Evolutionary conservation across 73 alveolate species (phyloP).

Genomic region (Paramecium sexaurelia): DNA sequence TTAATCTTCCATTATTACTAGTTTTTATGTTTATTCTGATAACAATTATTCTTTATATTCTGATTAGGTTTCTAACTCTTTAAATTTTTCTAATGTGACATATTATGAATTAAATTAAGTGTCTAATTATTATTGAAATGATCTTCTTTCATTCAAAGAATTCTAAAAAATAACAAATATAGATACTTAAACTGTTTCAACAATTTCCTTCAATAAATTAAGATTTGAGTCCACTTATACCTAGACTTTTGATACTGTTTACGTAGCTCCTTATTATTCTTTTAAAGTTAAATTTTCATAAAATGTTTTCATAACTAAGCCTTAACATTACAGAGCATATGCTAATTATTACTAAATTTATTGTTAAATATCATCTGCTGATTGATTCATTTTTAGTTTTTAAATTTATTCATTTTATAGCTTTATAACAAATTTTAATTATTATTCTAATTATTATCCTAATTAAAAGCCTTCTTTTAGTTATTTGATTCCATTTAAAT

Average conservation of each 20-base stretch:
- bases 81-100: conserved; percentile 15
- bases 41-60: conserved; percentile 18
- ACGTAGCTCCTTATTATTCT: not conserved
- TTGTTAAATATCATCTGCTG: not conserved
- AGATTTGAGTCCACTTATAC: not conserved
- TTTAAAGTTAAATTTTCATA: not conserved
- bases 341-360: conserved; percentile 3
- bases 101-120: not conserved
- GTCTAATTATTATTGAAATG: not conserved
- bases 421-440: conserved; percentile 33
- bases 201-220: not conserved
- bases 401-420: conserved; percentile 47
- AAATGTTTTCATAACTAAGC: conserved; percentile 27
- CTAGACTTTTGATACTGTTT: not conserved
- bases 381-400: conserved; percentile 43
- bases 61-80: not conserved
- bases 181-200: conserved; percentile 48
- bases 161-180: not conserved
- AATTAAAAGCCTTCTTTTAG: conserved; percentile 31
- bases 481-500: conserved; percentile 52
- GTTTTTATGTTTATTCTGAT: conserved; percentile 29
- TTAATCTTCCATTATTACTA: conserved; percentile 6
- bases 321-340: not conserved
- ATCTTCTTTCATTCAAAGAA: conserved; percentile 24
- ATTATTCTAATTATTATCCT: conserved; percentile 35